Base-by-base conservation (phyloP, 2,329 filamentous ascomycete species). In the Orbilia javanica region DNA sequence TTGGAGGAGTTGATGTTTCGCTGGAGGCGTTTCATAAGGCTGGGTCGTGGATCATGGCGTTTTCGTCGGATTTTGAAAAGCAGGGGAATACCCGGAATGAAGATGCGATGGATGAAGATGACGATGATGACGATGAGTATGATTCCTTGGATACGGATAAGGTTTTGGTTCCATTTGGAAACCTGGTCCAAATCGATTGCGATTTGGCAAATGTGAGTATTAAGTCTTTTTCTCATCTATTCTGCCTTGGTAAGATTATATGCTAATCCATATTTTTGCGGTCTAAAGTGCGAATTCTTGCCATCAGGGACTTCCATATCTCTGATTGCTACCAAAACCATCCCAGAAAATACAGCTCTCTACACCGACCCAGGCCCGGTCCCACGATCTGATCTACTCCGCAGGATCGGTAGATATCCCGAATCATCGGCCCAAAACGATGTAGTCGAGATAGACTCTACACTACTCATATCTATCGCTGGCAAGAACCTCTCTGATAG, bases 321-420 rank as follows among this genome's bases (percentile, higher is more conserved):
- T 1, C 95, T 96, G 83, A 91, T 90, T 25, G 87, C 92, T 0
- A 86, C 94, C 74, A 89, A 90, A 50, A 85, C 88, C 0, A 93
- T 97, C 81, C 85, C 84, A 25, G 87, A 88, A 0, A 92, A 92
- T 4, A 89, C 93, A 70, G 92, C 97, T 83, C 89, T 97, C 18
- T 89, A 94, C 82, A 97, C 97, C 83, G 94, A 97, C 84, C 97
- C 97, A 80, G 94, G 94, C 0, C 90, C 93, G 4, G 88, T 96
- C 2, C 92, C 93, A 8, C 92, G 92, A 75, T 91, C 92, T 0
- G 94, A 97, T 82, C 86, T 97, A 6, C 87, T 97, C 10, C 88
- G 94, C 39, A 88, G 94, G 13, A 97, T 97, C 81, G 94, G 94
- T 18, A 97, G 97, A 82, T 89, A 94, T n/a, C 95, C 93, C 0